phyloP scores from a whole-genome alignment of 805 yeast species.

The Barnettozyma wickerhamii region DNA sequence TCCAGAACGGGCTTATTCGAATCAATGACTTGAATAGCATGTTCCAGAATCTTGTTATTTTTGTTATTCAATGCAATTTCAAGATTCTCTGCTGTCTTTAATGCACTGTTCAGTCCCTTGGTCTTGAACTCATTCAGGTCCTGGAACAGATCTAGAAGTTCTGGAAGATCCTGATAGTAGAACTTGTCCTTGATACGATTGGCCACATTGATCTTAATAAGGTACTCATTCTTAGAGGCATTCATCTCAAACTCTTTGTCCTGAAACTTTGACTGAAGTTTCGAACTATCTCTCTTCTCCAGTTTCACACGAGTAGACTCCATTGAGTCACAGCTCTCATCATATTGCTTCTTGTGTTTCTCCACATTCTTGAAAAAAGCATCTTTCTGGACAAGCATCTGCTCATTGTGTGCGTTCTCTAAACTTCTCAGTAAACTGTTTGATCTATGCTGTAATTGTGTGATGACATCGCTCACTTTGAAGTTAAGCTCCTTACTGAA shows the following conservation, averaged over 20 bases:
- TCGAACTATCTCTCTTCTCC: conserved; percentile 53
- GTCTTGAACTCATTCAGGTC: conserved; percentile 79
- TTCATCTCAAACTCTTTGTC: conserved; percentile 81
- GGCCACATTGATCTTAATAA: conserved; percentile 76
- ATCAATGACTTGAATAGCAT: conserved; percentile 50
- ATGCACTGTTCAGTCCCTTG: conserved; percentile 60
- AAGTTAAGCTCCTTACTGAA: conserved; percentile 56
- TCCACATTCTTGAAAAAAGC: conserved; percentile 28
- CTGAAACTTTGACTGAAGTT: conserved; percentile 42
- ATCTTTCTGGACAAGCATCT: conserved; percentile 40
- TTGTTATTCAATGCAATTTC: conserved; percentile 54
- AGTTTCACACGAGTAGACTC: conserved; percentile 75
- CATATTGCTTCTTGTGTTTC: conserved; percentile 65
- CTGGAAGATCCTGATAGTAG: conserved; percentile 91
- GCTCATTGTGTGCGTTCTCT: conserved; percentile 50
- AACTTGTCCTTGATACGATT: conserved; percentile 91
- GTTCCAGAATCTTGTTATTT: conserved; percentile 38
- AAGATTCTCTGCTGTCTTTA: conserved; percentile 52
- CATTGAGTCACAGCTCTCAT: conserved; percentile 72
- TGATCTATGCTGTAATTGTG: conserved; percentile 47
- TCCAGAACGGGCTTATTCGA: conserved; percentile 74
- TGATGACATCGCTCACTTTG: conserved; percentile 59
- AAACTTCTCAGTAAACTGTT: conserved; percentile 52
- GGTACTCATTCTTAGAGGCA: conserved; percentile 75
- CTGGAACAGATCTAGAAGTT: conserved; percentile 78